phyloP scores from a whole-genome alignment of 164 flowering plant species.

The Buxus sempervirens region DNA sequence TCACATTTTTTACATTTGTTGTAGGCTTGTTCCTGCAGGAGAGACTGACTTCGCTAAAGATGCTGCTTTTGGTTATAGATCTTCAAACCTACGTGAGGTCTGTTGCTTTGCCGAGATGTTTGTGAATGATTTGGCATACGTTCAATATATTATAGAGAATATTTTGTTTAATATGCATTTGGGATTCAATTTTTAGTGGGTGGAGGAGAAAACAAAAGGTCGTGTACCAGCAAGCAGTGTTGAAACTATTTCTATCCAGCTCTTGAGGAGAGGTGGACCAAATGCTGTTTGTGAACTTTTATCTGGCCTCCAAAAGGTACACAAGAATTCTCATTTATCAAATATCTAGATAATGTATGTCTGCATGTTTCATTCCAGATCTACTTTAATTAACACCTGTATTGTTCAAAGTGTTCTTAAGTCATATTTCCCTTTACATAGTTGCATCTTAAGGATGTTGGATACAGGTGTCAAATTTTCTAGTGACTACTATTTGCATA shows the following conservation, averaged over 20 bases:
- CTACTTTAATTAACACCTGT: background rate
- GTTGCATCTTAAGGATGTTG: background rate
- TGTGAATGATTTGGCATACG: background rate
- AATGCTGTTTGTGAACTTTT: constrained; percentile 81
- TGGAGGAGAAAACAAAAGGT: constrained; percentile 91
- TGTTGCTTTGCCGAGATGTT: constrained; percentile 10
- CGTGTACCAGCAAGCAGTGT: constrained; percentile 69
- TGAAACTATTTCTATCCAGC: constrained; percentile 74
- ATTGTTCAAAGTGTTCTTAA: background rate
- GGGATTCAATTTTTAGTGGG: constrained; percentile 55
- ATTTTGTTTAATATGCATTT: constrained; percentile 5
- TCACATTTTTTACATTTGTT: constrained; percentile 2
- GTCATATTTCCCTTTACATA: background rate
- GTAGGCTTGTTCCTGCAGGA: constrained; percentile 94
- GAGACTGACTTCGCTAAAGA: constrained; percentile 98
- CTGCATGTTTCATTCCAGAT: background rate
- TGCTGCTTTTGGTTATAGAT: constrained; percentile 87
- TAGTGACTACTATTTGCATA: background rate
- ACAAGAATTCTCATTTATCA: background rate
- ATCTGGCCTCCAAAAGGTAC: constrained; percentile 79
- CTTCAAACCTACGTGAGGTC: constrained; percentile 93
- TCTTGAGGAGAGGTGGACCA: constrained; percentile 85
- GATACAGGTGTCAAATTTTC: background rate
- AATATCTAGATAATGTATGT: background rate
- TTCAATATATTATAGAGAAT: background rate